Percentiles rank a stretch among this genome's conserved stretches.
Evolutionary conservation across 2,329 filamentous ascomycete species (phyloP).

Genomic region (Lachnellula cervina): DNA sequence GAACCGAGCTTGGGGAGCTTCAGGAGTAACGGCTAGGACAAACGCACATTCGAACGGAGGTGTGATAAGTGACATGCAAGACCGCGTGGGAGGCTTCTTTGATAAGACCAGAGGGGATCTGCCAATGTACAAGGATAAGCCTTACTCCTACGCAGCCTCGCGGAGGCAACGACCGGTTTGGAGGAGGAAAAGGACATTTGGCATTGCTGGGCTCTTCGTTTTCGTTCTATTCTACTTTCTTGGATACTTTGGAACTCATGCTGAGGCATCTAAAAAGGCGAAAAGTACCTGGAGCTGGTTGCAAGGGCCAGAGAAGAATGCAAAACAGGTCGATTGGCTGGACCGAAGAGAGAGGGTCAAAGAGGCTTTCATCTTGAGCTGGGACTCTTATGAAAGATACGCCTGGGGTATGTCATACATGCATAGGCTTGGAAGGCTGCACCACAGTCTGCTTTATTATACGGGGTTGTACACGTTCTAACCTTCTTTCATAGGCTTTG

Average conservation of each 20-base stretch:
- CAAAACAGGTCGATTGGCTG: conserved; percentile 62
- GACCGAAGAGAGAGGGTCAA: conserved; percentile 74
- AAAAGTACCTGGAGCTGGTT: conserved; percentile 55
- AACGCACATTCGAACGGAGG: conserved; percentile 27
- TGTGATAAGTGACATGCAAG: conserved; percentile 50
- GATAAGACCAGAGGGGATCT: conserved; percentile 53
- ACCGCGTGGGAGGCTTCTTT: conserved; percentile 60
- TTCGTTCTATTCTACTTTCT: conserved; percentile 64
- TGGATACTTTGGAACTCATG: conserved; percentile 48
- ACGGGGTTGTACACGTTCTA: conserved; percentile 39
- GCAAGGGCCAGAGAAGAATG: conserved; percentile 42
- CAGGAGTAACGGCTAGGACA: conserved; percentile 40
- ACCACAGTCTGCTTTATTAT: conserved; percentile 16
- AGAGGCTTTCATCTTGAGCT: conserved; percentile 86
- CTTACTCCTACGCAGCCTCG: conserved; percentile 65
- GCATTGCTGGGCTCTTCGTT: conserved; percentile 47
- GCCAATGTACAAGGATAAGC: conserved; percentile 99
- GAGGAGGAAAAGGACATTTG: conserved; percentile 58
- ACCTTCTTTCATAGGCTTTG: conserved; percentile 40
- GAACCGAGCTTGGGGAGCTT: conserved; percentile 60
- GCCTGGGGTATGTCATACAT: conserved; percentile 68
- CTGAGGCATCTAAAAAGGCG: conserved; percentile 29
- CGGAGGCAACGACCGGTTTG: conserved; percentile 55
- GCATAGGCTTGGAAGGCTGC: background rate
- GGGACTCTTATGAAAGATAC: conserved; percentile 87